Conservation (phyloP, 2,329 filamentous ascomycete genomes). For the Aulographum hederae region DNA sequence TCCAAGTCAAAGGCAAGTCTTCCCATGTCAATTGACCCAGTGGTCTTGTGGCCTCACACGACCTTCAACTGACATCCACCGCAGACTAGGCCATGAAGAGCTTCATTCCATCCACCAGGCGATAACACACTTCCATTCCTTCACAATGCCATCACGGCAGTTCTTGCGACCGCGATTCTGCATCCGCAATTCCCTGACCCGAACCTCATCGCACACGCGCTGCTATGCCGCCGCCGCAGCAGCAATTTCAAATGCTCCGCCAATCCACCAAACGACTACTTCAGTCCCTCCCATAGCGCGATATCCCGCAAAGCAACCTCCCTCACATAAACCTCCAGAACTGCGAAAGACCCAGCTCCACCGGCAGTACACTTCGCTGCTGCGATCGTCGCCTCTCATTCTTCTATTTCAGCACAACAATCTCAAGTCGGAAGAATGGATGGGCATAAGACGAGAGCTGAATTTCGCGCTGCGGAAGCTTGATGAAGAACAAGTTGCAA, state of each 20-base stretch:
- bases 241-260: slow-evolving; percentile 32
- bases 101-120: too few relatives aligned
- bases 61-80: too few relatives aligned
- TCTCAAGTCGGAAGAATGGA: slow-evolving; percentile 56
- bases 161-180: slow-evolving; percentile 1
- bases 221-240: slow-evolving; percentile 24
- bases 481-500: slow-evolving; percentile 38
- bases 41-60: too few relatives aligned
- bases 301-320: slow-evolving; percentile 54
- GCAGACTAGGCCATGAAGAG: too few relatives aligned
- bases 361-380: slow-evolving; percentile 70
- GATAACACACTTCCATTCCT: too few relatives aligned
- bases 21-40: too few relatives aligned
- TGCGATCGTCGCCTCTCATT: slow-evolving; percentile 70
- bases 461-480: slow-evolving; percentile 40
- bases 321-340: slow-evolving; percentile 70
- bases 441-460: slow-evolving; percentile 52
- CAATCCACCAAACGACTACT: slow-evolving; percentile 26
- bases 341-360: slow-evolving; percentile 80
- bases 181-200: slow-evolving; percentile 27
- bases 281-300: slow-evolving; percentile 23
- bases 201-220: slow-evolving; percentile 27
- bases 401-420: slow-evolving; percentile 76
- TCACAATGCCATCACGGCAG: neutral
- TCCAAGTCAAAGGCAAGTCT: too few relatives aligned